Base-by-base conservation (phyloP, 2,329 filamentous ascomycete genomes). In the Aspergillus pseudotamarii region DNA sequence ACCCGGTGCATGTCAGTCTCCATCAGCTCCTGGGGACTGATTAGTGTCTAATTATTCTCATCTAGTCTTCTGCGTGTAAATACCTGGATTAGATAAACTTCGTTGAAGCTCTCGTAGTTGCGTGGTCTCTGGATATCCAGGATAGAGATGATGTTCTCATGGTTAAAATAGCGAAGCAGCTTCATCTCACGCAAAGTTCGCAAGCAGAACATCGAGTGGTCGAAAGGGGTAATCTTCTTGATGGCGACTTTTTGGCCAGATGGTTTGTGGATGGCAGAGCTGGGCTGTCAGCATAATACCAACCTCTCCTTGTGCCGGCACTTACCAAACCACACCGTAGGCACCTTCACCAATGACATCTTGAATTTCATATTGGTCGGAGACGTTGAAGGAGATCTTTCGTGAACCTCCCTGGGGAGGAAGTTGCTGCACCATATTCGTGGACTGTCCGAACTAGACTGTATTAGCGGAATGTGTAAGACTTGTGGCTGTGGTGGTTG, bases 311-410 rank as follows among this genome's bases (percentile, higher is more conserved):
- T 30, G 30, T 26, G 21, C 38, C 16, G 5, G 45, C 46, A 82
- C 91, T 79, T 86, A 97, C 94, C 95, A 98, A 71, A 99, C 95
- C 69, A 99, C 94, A 79, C 95, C 95, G 76, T 99, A 99, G 69
- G 95, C 95, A 76, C 95, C 95, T 82, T 99, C 95, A 71, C 95
- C 95, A 64, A 99, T 96, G 56, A 99, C 95, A 89, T 99, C 95
- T 79, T 98, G 94, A 70, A 99, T 99, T 76, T 99, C 95, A 78
- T 99, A 99, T 80, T 99, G 95, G 81, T 99, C 95, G 75, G 94
- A 97, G 67, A 99, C 95, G 77, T 99, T 99, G 89, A 99, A 99
- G 61, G 94, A 98, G 79, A 99, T 99, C 87, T 98, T 99, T 78
- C 95, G 83, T 66, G 87, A 89, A 69, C 86, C 85, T 76, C 81